Base-by-base conservation (phyloP, 106 monocot species). In the Apostasia ramifera region DNA sequence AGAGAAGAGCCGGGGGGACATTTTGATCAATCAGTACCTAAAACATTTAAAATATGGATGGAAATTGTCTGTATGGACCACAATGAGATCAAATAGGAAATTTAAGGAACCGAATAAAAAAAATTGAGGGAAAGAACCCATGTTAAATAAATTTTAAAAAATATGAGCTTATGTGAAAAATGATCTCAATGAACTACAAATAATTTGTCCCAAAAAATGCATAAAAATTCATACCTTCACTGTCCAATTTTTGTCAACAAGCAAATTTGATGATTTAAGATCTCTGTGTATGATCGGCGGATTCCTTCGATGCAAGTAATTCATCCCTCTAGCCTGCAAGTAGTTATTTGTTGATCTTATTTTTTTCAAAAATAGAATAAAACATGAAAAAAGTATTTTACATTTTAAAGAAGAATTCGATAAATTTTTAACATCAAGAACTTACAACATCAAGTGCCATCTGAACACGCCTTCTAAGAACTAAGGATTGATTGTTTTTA, bases 361-460 rank as follows among this genome's bases (percentile, higher is more conserved):
- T 73, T 2, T 41, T 14, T 37, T 60, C 42, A 10, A 56, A 66
- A 40, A 2, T 40, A 73, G 55, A 59, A 39, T 3, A n/a, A 11
- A 39, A n/a, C 43, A n/a, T 51, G 4, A 55, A 13, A 53, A 40
- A 71, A 52, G 61, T 62, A 51, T 42, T 11, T 66, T 13, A 57
- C 47, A 15, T 59, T n/a, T n/a, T 3, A 43, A 58, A 53, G 7
- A 43, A 40, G 44, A 44, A 66, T 49, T 61, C 48, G 43, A 40
- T 40, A 67, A 41, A 47, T 77, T 52, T 59, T 59, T 59, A 46
- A 15, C 44, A 69, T 53, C 69, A 74, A 44, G 67, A 42, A 80
- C 80, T 8, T 70, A 80, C 80, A 71, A 80, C 74, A 80, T 80
- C 80, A 48, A 80, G 70, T 53, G 80, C 75, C 80, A 80, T 80